Evolutionary conservation across 129 eudicot genomes (phyloP).

Genomic region (Calendula officinalis): DNA sequence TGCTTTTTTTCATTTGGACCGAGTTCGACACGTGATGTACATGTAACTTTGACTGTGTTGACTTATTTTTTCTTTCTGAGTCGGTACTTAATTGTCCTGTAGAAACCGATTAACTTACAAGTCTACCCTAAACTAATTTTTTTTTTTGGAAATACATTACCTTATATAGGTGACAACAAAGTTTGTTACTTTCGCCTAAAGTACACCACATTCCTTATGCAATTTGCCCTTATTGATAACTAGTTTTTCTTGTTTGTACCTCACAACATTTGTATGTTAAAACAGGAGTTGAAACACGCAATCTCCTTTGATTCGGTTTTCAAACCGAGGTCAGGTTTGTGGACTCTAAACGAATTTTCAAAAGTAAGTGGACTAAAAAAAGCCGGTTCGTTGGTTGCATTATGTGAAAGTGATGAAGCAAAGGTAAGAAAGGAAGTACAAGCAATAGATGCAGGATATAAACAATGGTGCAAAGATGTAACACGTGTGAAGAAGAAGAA

Average conservation of each 20-base stretch:
- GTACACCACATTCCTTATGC: not conserved
- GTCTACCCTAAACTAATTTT: no score
- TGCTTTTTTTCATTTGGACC: no score
- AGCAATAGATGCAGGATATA: conserved; percentile 54
- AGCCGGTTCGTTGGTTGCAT: conserved; percentile 37
- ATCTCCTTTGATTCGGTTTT: conserved; percentile 1
- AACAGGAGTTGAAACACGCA: conserved; percentile 17
- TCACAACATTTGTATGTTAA: not conserved
- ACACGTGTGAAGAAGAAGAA: conserved; percentile 44
- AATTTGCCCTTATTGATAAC: not conserved
- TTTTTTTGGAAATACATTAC: no score
- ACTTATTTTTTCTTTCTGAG: no score
- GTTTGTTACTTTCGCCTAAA: no score
- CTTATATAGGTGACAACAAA: no score
- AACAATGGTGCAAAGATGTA: conserved; percentile 57
- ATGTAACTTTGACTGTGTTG: no score
- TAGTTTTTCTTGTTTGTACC: not conserved
- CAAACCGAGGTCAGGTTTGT: conserved; percentile 12
- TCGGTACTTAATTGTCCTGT: no score
- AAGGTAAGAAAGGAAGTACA: conserved; percentile 49
- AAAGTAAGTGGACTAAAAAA: conserved; percentile 31
- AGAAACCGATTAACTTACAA: no score
- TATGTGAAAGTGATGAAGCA: conserved; percentile 32
- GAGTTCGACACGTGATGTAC: no score
- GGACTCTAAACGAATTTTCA: conserved; percentile 23